Conservation (phyloP, 805 yeast genomes). For the Kazachstania bromeliacearum region DNA sequence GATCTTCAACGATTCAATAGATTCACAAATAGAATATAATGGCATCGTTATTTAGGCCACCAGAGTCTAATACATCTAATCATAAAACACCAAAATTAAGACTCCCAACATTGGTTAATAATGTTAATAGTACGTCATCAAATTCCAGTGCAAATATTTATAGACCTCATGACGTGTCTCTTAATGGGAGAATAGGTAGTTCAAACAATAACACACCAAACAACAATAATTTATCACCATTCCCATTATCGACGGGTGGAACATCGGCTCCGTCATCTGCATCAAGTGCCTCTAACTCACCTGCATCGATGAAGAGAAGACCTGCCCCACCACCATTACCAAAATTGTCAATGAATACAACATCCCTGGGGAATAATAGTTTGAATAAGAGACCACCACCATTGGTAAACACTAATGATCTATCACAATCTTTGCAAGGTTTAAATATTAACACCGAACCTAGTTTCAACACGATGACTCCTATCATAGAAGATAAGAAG, state of each 20-base stretch:
- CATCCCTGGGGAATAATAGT: slow-evolving; percentile 2
- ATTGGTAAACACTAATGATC: slow-evolving; percentile 4
- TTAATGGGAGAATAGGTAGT: too few species aligned
- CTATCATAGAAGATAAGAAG: not conserved
- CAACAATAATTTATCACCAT: too few species aligned
- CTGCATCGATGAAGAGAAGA: slow-evolving; percentile 15
- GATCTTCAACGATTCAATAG: too few species aligned
- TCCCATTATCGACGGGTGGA: too few species aligned
- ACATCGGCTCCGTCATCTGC: slow-evolving; percentile 1
- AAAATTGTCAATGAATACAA: slow-evolving; percentile 3
- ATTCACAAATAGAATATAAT: slow-evolving; percentile 9
- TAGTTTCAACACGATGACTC: not conserved
- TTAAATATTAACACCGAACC: slow-evolving; percentile 1
- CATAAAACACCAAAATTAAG: slow-evolving; percentile 36
- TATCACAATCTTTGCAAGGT: slow-evolving; percentile 5
- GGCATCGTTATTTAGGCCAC: slow-evolving; percentile 33
- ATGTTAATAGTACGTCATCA: not conserved
- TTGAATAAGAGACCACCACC: slow-evolving; percentile 5
- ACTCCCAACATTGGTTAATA: slow-evolving; percentile 28
- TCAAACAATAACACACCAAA: too few species aligned
- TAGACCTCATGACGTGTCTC: too few species aligned
- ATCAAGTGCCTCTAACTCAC: slow-evolving; percentile 2
- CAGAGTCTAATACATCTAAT: slow-evolving; percentile 33
- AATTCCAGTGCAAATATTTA: too few species aligned
- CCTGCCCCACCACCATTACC: slow-evolving; percentile 27